Base-by-base conservation (phyloP, 331 rosid species). In the Pyrus hybrid region DNA sequence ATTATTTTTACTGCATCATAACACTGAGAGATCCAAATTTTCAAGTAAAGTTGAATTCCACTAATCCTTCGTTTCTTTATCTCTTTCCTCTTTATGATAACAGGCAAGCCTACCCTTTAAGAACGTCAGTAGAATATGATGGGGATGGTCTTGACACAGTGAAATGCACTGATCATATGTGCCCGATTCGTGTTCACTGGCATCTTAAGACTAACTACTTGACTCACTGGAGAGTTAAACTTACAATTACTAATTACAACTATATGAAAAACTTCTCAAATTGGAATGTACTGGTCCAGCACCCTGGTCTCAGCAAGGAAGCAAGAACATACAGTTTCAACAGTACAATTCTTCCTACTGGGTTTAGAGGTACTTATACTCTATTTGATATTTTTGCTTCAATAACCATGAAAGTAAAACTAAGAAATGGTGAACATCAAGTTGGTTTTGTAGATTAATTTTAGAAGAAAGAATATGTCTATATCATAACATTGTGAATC, bases 131-230 rank as follows among this genome's bases (percentile, higher is more conserved):
- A 13, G 3, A 67, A 61, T 54, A 21, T 72, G 6, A 80, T 9
- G 3, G 26, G 47, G 57, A 17, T 26, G 47, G 80, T 66, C 28
- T 37, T 2, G 79, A 74, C 71, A 29, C 49, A 28, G 78, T 89
- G 54, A 70, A 71, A 80, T 89, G 98, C 82, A 89, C 88, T 0
- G 85, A 84, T 45, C 97, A 93, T 75, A 91, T 93, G 96, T 91
- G 96, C 76, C 98, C 92, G 12, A 70, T 89, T 82, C 83, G 80
- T 81, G 88, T 93, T 45, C 97, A 93, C 75, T 91, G 98, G 97
- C 97, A 93, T 84, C 28, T 91, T 64, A 89, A 84, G 82, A 85
- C 71, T 73, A 93, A 85, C 80, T 91, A 91, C 68, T 72, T 85
- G 83, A 71, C 83, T 58, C 81, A 89, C 5, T 91, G 98, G 98